phyloP scores from a whole-genome alignment of 352 stramenopile genomes.

The Phytopythium kandeliae region DNA sequence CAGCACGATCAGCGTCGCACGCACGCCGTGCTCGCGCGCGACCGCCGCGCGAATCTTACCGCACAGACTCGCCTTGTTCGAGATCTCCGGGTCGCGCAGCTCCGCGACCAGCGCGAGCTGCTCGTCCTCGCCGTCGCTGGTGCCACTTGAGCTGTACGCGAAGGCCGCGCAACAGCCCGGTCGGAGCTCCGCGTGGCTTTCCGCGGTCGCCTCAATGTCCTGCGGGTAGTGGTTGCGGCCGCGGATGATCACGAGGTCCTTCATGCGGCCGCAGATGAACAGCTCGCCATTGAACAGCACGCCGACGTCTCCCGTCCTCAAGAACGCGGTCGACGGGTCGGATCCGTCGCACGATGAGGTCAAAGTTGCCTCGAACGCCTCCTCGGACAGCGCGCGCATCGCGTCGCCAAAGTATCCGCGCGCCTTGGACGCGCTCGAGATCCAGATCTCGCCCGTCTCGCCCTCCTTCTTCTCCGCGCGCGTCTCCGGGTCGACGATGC shows the following conservation, averaged over 20 bases:
- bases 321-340: slow-evolving; percentile 39
- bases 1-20: slow-evolving; percentile 88
- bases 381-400: slow-evolving; percentile 70
- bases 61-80: slow-evolving; percentile 71
- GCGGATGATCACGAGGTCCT: slow-evolving; percentile 99
- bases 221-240: slow-evolving; percentile 99
- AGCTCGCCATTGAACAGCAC: slow-evolving; percentile 95
- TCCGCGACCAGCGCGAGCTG: slow-evolving; percentile 72
- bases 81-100: slow-evolving; percentile 56
- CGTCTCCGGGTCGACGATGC: slow-evolving; percentile 91
- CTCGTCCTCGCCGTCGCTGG: slow-evolving; percentile 50
- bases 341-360: slow-evolving; percentile 17
- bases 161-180: slow-evolving; percentile 96
- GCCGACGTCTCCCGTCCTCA: slow-evolving; percentile 96
- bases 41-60: slow-evolving; percentile 66
- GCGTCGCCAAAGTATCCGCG: slow-evolving; percentile 89
- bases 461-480: slow-evolving; percentile 33
- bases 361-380: slow-evolving; percentile 89
- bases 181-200: slow-evolving; percentile 77
- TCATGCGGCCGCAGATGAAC: slow-evolving; percentile 98
- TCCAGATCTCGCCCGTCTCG: slow-evolving; percentile 86
- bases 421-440: slow-evolving; percentile 89
- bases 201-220: slow-evolving; percentile 95
- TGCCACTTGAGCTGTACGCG: slow-evolving; percentile 37
- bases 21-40: slow-evolving; percentile 78